Evolutionary conservation across 352 stramenopile species (phyloP).

Genomic region (Phytopythium ostracodes): DNA sequence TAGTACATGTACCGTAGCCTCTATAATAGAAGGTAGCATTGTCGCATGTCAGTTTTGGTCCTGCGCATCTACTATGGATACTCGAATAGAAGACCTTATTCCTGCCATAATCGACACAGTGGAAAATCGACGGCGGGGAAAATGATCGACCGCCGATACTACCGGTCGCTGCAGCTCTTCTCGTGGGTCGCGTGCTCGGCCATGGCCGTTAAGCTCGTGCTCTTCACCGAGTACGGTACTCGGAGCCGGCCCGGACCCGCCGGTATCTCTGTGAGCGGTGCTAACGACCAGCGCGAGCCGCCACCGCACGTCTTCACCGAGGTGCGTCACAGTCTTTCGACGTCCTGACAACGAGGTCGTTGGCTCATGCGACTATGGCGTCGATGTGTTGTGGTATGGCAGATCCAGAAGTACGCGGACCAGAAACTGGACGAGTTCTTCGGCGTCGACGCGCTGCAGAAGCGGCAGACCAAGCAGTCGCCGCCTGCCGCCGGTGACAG

Average conservation of each 20-base stretch:
- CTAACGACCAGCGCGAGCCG: constrained; percentile 28
- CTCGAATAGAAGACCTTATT: too few species aligned
- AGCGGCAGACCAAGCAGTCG: constrained; percentile 19
- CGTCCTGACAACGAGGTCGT: constrained; percentile 1
- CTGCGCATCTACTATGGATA: too few species aligned
- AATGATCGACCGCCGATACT: constrained; percentile 86
- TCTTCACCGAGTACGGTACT: constrained; percentile 81
- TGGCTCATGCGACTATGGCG: constrained; percentile 10
- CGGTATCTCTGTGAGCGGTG: constrained; percentile 55
- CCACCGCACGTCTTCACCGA: constrained; percentile 77
- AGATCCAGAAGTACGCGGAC: constrained; percentile 78
- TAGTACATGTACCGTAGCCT: too few species aligned
- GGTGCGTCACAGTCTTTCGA: constrained; percentile 24
- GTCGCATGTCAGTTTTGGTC: too few species aligned
- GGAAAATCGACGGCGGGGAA: background rate
- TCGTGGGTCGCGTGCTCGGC: constrained; percentile 71
- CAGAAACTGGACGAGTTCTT: constrained; percentile 87
- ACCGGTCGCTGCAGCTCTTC: constrained; percentile 82
- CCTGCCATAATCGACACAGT: too few species aligned
- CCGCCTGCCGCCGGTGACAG: background rate
- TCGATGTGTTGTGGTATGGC: too few species aligned
- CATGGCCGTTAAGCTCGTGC: constrained; percentile 80
- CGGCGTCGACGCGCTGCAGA: constrained; percentile 64
- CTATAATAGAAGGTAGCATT: too few species aligned
- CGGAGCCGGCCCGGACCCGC: constrained; percentile 27